A percentile compares a stretch with the other conserved stretches of the same genome.
Conservation (phyloP, 352 stramenopile genomes). For the Aphanomyces euteiches region DNA sequence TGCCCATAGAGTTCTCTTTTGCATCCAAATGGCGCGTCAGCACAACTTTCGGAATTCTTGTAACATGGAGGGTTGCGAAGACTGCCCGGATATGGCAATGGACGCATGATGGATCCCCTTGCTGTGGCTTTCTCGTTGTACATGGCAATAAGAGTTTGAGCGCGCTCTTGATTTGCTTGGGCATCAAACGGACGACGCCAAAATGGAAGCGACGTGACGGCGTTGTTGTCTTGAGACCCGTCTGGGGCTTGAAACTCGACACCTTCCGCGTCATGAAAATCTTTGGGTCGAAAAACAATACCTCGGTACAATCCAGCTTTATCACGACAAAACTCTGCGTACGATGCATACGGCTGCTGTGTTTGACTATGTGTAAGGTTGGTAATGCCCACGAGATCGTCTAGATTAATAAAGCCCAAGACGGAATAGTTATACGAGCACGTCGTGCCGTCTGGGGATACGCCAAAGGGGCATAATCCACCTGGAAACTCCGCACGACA, state of each 20-base stretch:
- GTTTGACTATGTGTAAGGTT: slow-evolving; percentile 41
- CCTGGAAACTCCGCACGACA: slow-evolving; percentile 42
- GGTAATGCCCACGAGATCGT: slow-evolving; percentile 70
- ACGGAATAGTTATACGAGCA: slow-evolving; percentile 67
- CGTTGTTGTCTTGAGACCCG: slow-evolving; percentile 3
- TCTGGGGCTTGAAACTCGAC: background rate
- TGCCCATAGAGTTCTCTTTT: slow-evolving; percentile 21
- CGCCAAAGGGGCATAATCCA: slow-evolving; percentile 55
- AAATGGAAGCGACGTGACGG: slow-evolving; percentile 37
- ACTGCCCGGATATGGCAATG: slow-evolving; percentile 44
- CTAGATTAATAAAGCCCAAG: slow-evolving; percentile 54
- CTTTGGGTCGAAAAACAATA: slow-evolving; percentile 28
- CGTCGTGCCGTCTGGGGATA: slow-evolving; percentile 46
- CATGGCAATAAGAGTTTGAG: slow-evolving; percentile 44
- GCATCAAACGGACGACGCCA: slow-evolving; percentile 60
- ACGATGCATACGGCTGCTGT: background rate
- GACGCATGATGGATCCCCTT: background rate
- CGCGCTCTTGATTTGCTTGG: slow-evolving; percentile 49
- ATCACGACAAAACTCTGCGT: slow-evolving; percentile 13
- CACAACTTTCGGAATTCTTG: slow-evolving; percentile 39
- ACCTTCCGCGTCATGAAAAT: background rate
- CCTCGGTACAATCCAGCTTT: slow-evolving; percentile 1
- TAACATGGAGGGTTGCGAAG: slow-evolving; percentile 76
- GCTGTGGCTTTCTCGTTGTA: slow-evolving; percentile 43
- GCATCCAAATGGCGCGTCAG: slow-evolving; percentile 24